phyloP scores from a whole-genome alignment of 2,329 filamentous ascomycete genomes.

The Ophiostoma triangulosporum region DNA sequence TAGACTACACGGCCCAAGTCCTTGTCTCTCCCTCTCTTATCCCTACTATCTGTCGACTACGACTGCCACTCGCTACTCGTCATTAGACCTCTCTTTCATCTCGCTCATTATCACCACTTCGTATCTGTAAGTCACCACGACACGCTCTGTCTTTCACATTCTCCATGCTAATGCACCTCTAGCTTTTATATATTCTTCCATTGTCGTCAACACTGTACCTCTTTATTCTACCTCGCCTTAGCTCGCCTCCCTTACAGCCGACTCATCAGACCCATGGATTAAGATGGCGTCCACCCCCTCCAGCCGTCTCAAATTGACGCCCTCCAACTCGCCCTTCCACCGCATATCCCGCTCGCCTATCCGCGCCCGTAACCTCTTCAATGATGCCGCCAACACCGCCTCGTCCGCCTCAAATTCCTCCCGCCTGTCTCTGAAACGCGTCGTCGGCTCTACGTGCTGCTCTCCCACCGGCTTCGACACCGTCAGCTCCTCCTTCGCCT shows the following conservation, averaged over 20 bases:
- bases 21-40: neutral
- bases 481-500: constrained; percentile 67
- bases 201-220: no score
- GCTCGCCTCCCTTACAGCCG: neutral
- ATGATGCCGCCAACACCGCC: constrained; percentile 17
- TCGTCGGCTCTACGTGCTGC: constrained; percentile 81
- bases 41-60: neutral
- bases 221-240: no score
- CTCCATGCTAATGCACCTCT: neutral
- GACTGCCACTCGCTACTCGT: constrained; percentile 1
- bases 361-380: constrained; percentile 33
- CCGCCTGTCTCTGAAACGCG: constrained; percentile 61
- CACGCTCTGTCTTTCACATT: constrained; percentile 2
- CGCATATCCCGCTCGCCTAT: constrained; percentile 51
- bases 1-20: neutral
- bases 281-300: constrained; percentile 47
- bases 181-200: no score
- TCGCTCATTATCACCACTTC: neutral
- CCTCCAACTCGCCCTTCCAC: constrained; percentile 60
- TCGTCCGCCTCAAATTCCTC: constrained; percentile 26
- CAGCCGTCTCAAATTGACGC: constrained; percentile 54
- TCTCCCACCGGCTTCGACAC: constrained; percentile 79
- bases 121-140: no score
- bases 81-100: neutral
- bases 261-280: constrained; percentile 29